phyloP scores from a whole-genome alignment of 2,329 filamentous ascomycete species.

The Sporothrix inflata region DNA sequence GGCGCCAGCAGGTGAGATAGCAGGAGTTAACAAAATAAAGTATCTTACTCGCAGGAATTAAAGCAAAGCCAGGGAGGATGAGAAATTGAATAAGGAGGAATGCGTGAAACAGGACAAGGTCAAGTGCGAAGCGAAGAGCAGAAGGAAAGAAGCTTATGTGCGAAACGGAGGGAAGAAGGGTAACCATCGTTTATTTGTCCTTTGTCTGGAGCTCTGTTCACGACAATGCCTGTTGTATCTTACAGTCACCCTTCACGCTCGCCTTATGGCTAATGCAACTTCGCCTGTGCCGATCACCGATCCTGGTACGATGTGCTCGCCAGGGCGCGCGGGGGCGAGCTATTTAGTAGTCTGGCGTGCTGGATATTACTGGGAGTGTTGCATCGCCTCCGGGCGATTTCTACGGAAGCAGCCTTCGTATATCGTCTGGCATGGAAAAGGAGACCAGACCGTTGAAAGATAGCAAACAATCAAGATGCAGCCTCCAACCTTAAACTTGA shows the following conservation, averaged over 20 bases:
- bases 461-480: background rate
- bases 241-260: background rate
- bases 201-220: background rate
- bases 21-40: background rate
- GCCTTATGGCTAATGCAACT: conserved; percentile 8
- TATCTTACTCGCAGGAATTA: background rate
- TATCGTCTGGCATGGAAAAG: background rate
- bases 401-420: background rate
- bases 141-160: background rate
- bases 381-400: conserved; percentile 4
- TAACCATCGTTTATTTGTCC: background rate
- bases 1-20: conserved; percentile 4
- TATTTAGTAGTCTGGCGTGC: background rate
- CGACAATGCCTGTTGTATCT: background rate
- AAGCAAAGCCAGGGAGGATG: background rate
- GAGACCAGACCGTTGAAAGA: background rate
- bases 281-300: conserved; percentile 13
- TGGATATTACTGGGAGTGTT: conserved; percentile 17
- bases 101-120: background rate
- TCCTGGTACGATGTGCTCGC: conserved; percentile 11
- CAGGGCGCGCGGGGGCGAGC: background rate
- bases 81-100: background rate
- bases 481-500: background rate
- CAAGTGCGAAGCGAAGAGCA: background rate
- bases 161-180: background rate